Percentiles rank a stretch among this genome's conserved stretches.
Evolutionary conservation across 331 rosid genomes (phyloP).

Genomic region (Malus hybrid): DNA sequence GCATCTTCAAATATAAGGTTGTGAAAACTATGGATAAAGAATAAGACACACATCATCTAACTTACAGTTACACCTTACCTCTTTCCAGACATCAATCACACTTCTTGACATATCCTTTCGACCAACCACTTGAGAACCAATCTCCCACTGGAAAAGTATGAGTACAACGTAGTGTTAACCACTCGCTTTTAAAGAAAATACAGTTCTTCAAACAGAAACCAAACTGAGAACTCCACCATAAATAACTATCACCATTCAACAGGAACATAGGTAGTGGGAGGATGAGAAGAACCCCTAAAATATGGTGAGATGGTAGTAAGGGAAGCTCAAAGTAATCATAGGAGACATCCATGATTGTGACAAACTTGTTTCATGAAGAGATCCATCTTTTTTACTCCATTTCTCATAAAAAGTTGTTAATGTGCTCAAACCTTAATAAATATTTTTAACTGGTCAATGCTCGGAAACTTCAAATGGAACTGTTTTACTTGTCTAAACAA

Average conservation of each 20-base stretch:
- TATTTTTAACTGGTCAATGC: not conserved
- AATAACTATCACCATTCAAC: not conserved
- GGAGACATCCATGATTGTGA: not conserved
- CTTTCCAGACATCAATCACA: conserved; percentile 83
- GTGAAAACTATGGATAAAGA: conserved; percentile 1
- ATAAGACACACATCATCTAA: conserved; percentile 6
- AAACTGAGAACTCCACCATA: not conserved
- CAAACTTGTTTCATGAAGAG: not conserved
- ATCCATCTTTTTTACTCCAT: not conserved
- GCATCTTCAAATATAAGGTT: conserved; percentile 9
- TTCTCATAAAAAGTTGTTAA: not conserved
- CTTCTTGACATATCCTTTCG: conserved; percentile 68
- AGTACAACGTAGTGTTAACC: not conserved
- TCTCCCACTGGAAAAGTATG: conserved; percentile 50
- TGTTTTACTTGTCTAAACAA: not conserved
- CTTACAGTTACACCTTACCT: conserved; percentile 31
- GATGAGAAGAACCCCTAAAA: not conserved
- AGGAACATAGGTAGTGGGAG: not conserved
- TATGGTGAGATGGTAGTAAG: not conserved
- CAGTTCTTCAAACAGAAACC: not conserved
- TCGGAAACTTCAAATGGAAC: not conserved
- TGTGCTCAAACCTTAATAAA: not conserved
- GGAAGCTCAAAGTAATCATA: not conserved
- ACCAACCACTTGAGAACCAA: conserved; percentile 88
- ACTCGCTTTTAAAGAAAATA: not conserved